A percentile compares a stretch with the other conserved stretches of the same genome.
These are phyloP conservation scores for Priceomyces melissophilus DNA, from an alignment of 805 yeast species.

Conservation along the genomic window DNA sequence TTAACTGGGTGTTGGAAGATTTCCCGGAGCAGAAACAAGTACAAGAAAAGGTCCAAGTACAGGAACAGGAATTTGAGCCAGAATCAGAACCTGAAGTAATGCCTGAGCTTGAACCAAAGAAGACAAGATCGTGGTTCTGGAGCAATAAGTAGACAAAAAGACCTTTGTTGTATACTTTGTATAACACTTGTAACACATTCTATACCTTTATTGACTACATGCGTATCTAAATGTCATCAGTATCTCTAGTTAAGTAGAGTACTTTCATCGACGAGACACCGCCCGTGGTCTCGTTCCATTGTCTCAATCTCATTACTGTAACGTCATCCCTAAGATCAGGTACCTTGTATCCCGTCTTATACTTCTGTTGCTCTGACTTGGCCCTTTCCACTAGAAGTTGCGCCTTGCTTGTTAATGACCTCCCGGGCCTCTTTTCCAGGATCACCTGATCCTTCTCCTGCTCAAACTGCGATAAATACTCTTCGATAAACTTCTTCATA, in stretches of 20 bases:
- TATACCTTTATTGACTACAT: too few species aligned
- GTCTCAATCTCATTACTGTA: slow-evolving; percentile 57
- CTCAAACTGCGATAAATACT: slow-evolving; percentile 65
- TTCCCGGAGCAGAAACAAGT: not conserved
- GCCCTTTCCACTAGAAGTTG: slow-evolving; percentile 58
- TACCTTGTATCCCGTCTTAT: slow-evolving; percentile 60
- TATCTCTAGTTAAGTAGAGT: slow-evolving; percentile 30
- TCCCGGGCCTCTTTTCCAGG: slow-evolving; percentile 72
- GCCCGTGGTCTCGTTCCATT: slow-evolving; percentile 84
- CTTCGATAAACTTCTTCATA: slow-evolving; percentile 56
- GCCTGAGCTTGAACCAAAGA: too few species aligned
- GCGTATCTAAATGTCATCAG: slow-evolving; percentile 10
- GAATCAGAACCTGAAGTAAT: too few species aligned
- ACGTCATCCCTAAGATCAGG: slow-evolving; percentile 67
- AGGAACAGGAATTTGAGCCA: too few species aligned
- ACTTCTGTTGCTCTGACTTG: slow-evolving; percentile 60
- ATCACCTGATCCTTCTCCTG: slow-evolving; percentile 67
- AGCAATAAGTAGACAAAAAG: too few species aligned
- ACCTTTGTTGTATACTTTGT: too few species aligned
- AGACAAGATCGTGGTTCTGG: too few species aligned
- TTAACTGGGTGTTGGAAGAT: slow-evolving; percentile 15
- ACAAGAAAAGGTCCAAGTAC: not conserved
- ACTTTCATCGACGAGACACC: slow-evolving; percentile 64
- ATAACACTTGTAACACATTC: too few species aligned
- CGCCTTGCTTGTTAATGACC: slow-evolving; percentile 77